Base-by-base conservation (phyloP, 2,329 filamentous ascomycete species). In the Colletotrichum sp. region DNA sequence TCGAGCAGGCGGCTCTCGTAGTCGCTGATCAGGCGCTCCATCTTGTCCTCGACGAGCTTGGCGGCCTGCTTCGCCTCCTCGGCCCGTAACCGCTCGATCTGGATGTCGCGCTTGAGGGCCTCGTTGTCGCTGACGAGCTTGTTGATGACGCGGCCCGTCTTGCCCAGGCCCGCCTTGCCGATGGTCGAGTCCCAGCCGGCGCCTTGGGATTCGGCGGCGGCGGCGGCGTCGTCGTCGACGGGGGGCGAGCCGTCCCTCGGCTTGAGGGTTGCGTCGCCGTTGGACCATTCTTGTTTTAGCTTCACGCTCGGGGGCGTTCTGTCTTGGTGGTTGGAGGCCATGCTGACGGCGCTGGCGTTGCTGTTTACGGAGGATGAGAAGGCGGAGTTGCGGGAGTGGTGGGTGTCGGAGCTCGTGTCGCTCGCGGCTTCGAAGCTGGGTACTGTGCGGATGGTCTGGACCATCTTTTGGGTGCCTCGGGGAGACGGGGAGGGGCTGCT, bases 71-170 rank as follows among this genome's bases (percentile, higher is more conserved):
- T 91, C n/a, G 93, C 89, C 80, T 96, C 94, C 75, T 95, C 94
- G 60, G 93, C 89, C 62, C 90, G 89, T 71, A 94, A 82, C 24
- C 88, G 88, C 83, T 94, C 93, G 72, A 94, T 90, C 80, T 93
- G 89, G 73, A 95, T 88, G 78, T 96, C 94, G 69, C 94, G 90
- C 80, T 94, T 94, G 62, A 96, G 87, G 55, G 92, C 90, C 81
- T 96, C 95, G 79, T 96, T 96, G 82, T 96, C 95, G 69, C 93
- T 93, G 82, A 95, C 95, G 70, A 97, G 90, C 81, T 92, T 92
- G 85, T 97, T 95, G 83, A 97, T 96, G 69, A 95, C 94, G 39
- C 94, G 89, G 10, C 94, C 94, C 12, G 93, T 95, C 86, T 95
- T 95, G 59, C 94, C 94, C 4, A 94, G 86, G 4, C 92, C 92